These are phyloP conservation scores for Pelargonium cotyledonis DNA, from an alignment of 441 rosid species.

Conservation along the genomic window DNA sequence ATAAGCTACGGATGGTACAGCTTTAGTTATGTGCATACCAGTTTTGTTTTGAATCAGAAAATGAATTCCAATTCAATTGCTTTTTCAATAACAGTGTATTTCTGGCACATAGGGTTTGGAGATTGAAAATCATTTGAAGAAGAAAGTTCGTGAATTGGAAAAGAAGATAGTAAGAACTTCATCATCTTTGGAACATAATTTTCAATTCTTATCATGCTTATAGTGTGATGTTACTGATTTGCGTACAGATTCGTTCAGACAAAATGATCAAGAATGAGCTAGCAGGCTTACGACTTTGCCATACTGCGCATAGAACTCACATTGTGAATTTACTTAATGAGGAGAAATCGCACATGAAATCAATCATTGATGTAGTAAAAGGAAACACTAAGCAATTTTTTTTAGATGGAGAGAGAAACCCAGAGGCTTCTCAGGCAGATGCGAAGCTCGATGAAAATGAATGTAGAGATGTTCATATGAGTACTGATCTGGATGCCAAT, in stretches of 20 bases:
- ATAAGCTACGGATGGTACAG: conserved; percentile 72
- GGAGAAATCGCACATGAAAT: conserved; percentile 48
- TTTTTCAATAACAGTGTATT: neutral
- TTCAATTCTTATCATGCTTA: conserved; percentile 9
- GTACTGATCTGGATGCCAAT: conserved; percentile 32
- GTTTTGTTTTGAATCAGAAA: conserved; percentile 10
- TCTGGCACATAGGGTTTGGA: conserved; percentile 64
- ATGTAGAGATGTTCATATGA: conserved; percentile 53
- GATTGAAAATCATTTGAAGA: conserved; percentile 90
- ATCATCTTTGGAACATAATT: neutral
- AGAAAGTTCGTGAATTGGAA: conserved; percentile 62
- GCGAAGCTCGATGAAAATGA: conserved; percentile 46
- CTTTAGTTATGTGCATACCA: conserved; percentile 16
- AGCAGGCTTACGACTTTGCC: conserved; percentile 42
- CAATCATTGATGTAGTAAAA: conserved; percentile 35
- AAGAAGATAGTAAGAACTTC: conserved; percentile 61
- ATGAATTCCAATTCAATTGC: conserved; percentile 8
- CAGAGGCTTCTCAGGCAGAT: conserved; percentile 25
- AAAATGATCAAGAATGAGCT: conserved; percentile 45
- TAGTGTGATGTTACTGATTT: conserved; percentile 24
- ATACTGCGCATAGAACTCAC: conserved; percentile 52
- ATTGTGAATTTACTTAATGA: conserved; percentile 55
- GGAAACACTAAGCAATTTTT: conserved; percentile 39
- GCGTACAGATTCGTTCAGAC: conserved; percentile 49
- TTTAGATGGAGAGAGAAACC: conserved; percentile 28